Evolutionary conservation across 2,329 filamentous ascomycete genomes (phyloP), one percentile per base, ranked within the genome.

Genomic region (Diaporthe ilicicola): DNA sequence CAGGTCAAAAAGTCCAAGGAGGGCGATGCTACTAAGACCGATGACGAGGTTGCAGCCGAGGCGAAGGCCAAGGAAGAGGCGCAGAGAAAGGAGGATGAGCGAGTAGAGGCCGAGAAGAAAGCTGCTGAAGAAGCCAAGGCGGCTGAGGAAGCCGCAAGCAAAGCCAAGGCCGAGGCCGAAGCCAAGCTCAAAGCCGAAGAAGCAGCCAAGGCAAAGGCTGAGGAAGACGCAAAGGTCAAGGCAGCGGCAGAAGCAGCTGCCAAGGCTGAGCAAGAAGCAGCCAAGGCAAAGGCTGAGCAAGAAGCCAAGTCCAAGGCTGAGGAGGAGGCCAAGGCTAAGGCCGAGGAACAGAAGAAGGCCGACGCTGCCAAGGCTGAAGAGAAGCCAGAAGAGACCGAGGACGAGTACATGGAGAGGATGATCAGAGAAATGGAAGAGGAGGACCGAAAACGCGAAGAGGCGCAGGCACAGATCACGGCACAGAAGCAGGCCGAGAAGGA

Each of bases 1-100:
- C 92, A 94, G 79, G 91, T 97, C 78, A 88, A 87, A 72, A 90
- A 91, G 78, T 88, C 83, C 67, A 86, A 86, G 75, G 85, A 88
- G 70, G 85, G 86, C 2, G 82, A 83, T 72, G 78, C 34, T 4
- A 34, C 83, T 65, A 82, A 80, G 67, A 81, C 84, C 72, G 77
- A 77, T 24, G 77, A 73, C 39, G 75, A 75, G 56, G 77, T 74
- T 12, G 76, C 77, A 46, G 72, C 71, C 15, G 75, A 76, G 39
- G 77, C 74, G 4, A 76, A 77, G 67, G 73, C 72, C 22, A 74
- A 75, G 29, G 76, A 74, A 9, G 74, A 77, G 3, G 69, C 67
- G 15, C 64, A 50, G 70, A 77, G 74, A 44, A 75, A 75, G 64
- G 78, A 74, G 17, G 76, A 78, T 64, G 74, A 73, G 34, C 75